Evolutionary conservation across 2,329 filamentous ascomycete species (phyloP), one percentile per base, ranked within the genome.

Genomic region (Epichloe scottii): DNA sequence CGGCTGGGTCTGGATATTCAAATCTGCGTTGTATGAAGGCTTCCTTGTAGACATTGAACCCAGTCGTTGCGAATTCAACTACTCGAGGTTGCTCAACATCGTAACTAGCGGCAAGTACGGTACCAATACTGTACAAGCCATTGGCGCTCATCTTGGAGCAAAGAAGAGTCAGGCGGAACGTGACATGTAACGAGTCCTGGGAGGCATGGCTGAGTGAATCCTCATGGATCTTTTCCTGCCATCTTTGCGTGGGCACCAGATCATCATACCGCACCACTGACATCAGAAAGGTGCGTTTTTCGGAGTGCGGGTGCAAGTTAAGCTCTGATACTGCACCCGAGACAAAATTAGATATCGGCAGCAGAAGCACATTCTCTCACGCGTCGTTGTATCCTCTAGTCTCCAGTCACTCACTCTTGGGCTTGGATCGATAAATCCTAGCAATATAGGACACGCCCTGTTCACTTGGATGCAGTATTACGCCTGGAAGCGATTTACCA

Each of bases 31-130:
- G 51, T 26, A 53, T 21, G 12, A 53, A 50, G 17, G 39, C 19
- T 17, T 51, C 51, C 30, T 40, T 53, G 39, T 44, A 50, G 7
- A 51, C 37, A 35, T 34, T 53, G 23, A 53, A 53, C 5, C 26
- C 51, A 3, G 34, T 40, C 3, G 48, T 48, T 6, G 51, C 48
- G 12, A 51, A 35, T 26, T 53, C 51, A 33, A 41, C n/a, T 5
- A 43, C 42, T 6, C 34, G 34, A 14, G 38, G 19, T 12, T 6
- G 11, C 15, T 44, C 19, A 15, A 15, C 4, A 11, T 48, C 26
- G 39, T 30, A 1, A 17, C 4, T n/a, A 5, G 40, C 33, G 15
- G 38, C 21, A 5, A 51, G 26, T 12, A 53, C 23, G 10, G 39
- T 51, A 7, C 51, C 51, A 3, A 51, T 23, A 17, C 37, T 51